Percentiles rank a stretch among this genome's conserved stretches.
phyloP scores from a whole-genome alignment of 257 asterid species.

The Solanum pinnatisectum region DNA sequence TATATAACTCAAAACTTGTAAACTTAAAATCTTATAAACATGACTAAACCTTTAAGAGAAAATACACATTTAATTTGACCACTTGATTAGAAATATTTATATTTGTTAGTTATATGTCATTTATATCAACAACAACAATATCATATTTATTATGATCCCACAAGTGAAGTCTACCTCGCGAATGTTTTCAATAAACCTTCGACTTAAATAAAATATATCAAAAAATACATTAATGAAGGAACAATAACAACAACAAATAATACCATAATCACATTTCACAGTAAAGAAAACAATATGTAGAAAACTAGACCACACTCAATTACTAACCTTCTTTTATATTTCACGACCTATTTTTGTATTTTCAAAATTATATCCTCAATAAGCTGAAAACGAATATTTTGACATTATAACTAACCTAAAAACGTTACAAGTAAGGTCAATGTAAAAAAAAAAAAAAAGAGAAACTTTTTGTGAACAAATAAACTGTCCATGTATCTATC shows the following conservation, averaged over 20 bases:
- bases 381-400: background rate
- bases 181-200: background rate
- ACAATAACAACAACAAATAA: background rate
- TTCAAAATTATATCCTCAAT: background rate
- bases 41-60: background rate
- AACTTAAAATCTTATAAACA: background rate
- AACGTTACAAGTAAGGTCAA: background rate
- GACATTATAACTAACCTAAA: background rate
- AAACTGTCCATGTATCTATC: background rate
- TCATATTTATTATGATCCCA: background rate
- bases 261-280: background rate
- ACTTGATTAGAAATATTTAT: background rate
- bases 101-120: background rate
- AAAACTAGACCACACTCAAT: background rate
- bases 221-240: no score
- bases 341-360: no score
- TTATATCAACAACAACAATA: background rate
- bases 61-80: background rate
- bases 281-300: background rate
- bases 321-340: no score
- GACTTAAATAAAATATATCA: background rate
- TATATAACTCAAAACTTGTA: background rate
- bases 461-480: background rate
- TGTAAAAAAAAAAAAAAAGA: background rate
- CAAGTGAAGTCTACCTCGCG: background rate